These are phyloP conservation scores for Debaryomyces singareniensis DNA, from an alignment of 1,139 yeast species.

Conservation along the genomic window DNA sequence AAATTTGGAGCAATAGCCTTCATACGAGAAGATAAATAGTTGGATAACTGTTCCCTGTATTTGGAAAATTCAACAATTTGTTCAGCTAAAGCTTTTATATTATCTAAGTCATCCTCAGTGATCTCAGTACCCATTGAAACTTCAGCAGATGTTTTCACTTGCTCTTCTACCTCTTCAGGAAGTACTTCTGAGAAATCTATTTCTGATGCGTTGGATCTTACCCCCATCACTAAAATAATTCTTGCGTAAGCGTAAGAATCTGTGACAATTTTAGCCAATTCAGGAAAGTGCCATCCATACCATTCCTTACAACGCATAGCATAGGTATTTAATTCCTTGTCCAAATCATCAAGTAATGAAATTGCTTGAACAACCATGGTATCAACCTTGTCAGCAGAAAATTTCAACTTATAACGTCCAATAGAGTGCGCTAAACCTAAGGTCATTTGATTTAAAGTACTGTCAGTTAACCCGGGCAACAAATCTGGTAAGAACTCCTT, in stretches of 20 bases:
- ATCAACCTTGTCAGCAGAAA: conserved; percentile 96
- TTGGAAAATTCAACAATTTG: conserved; percentile 92
- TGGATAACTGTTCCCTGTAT: conserved; percentile 82
- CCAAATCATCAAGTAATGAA: conserved; percentile 92
- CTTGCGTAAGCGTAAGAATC: conserved; percentile 95
- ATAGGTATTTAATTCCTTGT: conserved; percentile 94
- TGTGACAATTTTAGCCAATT: conserved; percentile 89
- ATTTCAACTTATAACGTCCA: conserved; percentile 96
- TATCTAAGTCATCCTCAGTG: conserved; percentile 87
- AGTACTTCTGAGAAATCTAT: conserved; percentile 86
- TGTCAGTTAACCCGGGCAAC: conserved; percentile 86
- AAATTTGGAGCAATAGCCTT: conserved; percentile 96
- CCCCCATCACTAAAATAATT: conserved; percentile 89
- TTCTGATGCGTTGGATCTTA: conserved; percentile 84
- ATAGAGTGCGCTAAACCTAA: conserved; percentile 95
- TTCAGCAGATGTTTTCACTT: conserved; percentile 81
- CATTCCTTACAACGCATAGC: conserved; percentile 99
- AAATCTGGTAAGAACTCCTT: conserved; percentile 91
- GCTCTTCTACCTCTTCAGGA: conserved; percentile 87
- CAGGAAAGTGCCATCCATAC: conserved; percentile 99
- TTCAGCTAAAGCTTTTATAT: conserved; percentile 85
- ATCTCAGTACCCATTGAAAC: conserved; percentile 99
- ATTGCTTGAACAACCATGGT: conserved; percentile 99
- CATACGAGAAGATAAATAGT: conserved; percentile 92
- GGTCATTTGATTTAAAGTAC: conserved; percentile 87